These are phyloP conservation scores for Botrytis aclada DNA, from an alignment of 2,329 filamentous ascomycete genomes.

Conservation along the genomic window DNA sequence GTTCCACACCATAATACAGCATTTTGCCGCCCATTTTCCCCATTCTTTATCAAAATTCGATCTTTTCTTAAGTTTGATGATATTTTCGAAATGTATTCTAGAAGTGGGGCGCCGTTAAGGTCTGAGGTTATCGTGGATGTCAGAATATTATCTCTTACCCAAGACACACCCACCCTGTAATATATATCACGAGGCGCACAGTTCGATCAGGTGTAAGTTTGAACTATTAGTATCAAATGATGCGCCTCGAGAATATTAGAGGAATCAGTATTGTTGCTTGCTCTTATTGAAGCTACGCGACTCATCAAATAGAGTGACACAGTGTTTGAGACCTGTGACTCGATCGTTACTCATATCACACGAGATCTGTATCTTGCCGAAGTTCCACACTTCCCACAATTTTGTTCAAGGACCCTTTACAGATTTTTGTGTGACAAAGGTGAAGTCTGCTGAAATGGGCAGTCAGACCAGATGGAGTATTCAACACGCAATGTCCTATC, in stretches of 20 bases:
- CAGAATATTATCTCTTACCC: neutral
- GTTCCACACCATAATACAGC: slow-evolving; percentile 3
- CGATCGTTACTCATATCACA: slow-evolving; percentile 6
- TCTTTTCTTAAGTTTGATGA: neutral
- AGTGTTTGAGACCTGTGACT: neutral
- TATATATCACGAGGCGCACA: neutral
- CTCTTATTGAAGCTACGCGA: neutral
- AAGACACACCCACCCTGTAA: neutral
- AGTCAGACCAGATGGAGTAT: neutral
- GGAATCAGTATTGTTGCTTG: neutral
- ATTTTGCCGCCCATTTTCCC: neutral
- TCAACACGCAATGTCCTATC: neutral
- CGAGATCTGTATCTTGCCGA: neutral
- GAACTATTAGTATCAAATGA: neutral
- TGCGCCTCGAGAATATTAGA: neutral
- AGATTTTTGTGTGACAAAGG: neutral
- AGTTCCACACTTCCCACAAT: neutral
- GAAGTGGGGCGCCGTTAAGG: neutral
- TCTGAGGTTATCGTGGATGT: neutral
- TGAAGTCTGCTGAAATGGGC: neutral
- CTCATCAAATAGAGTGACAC: neutral
- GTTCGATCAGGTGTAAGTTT: neutral
- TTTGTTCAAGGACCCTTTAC: neutral
- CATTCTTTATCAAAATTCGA: neutral
- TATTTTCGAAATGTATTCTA: neutral